Evolutionary conservation across 495 filamentous ascomycete genomes (phyloP), one percentile per base, ranked within the genome.

Genomic region (Trichoderma parareesei): DNA sequence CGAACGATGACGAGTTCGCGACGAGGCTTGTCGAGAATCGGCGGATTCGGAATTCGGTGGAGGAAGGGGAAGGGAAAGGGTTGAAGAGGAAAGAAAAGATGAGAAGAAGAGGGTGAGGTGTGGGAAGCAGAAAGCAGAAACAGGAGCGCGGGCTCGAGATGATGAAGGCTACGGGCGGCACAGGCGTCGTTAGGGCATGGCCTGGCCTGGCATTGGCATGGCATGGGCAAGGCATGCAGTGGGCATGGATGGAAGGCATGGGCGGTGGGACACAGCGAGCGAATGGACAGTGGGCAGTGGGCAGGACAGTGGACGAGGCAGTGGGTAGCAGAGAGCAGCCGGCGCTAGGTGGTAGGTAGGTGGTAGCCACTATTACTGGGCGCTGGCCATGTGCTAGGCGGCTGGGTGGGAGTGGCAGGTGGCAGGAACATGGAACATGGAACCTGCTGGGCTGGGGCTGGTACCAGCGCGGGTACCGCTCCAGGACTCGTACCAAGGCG

Each of bases 41-140:
- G 61, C 61, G 61, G 61, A 63, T 63, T 63, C 61, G 43, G 61
- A 63, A 37, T 42, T 63, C 33, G 61, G 43, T 44, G 61, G 43
- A 44, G 61, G 61, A 63, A 38, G 61, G n/a, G 38, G 16, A 35
- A 27, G 61, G 42, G 20, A 63, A 48, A 44, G 40, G 61, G 61
- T 41, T 62, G 61, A 44, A 63, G 38, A 42, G 42, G 60, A 63
- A 57, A 57, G 60, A 63, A 57, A 57, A 57, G 16, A 57, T 57
- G 53, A 57, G 2, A 57, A 57, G 53, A 57, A 57, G 53, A 57
- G 53, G 53, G 35, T 57, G 53, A 57, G 53, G 53, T 57, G 53
- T 57, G 53, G 53, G 53, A 57, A 10, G 53, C 53, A 57, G 33
- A 57, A 57, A 27, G 27, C 27, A 27, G 27, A 27, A 33, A 18